phyloP scores from a whole-genome alignment of 108 stramenopile genomes.

The Fragilaria radians region DNA sequence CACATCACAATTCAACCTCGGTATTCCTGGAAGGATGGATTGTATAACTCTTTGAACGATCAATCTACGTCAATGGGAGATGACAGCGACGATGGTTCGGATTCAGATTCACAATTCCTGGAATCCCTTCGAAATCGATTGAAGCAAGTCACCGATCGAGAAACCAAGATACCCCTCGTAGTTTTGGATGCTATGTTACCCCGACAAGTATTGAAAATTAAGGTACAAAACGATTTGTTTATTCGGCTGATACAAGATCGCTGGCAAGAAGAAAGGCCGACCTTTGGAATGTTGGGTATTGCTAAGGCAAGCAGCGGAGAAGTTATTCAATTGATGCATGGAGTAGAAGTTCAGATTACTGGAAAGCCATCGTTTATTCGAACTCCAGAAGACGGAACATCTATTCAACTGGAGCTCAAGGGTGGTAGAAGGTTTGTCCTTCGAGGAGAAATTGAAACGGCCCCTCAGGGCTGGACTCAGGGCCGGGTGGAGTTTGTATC shows the following conservation, averaged over 20 bases:
- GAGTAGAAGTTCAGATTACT: constrained; percentile 56
- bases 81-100: no score
- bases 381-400: constrained; percentile 19
- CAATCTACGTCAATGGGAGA: no score
- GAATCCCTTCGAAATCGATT: constrained; percentile 35
- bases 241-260: constrained; percentile 45
- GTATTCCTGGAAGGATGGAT: no score
- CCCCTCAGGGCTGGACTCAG: constrained; percentile 53
- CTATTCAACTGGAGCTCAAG: constrained; percentile 27
- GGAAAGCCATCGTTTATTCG: no score
- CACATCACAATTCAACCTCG: no score
- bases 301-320: constrained; percentile 31
- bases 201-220: constrained; percentile 52
- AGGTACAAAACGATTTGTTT: constrained; percentile 46
- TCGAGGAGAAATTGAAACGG: constrained; percentile 31
- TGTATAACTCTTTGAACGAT: no score
- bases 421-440: constrained; percentile 44
- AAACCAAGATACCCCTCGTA: constrained; percentile 44
- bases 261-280: constrained; percentile 37
- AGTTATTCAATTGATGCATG: constrained; percentile 36
- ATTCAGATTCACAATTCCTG: constrained; percentile 37
- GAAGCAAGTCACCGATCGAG: constrained; percentile 25
- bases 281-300: constrained; percentile 60
- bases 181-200: constrained; percentile 70
- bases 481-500: constrained; percentile 47